phyloP scores from a whole-genome alignment of 495 filamentous ascomycete genomes.

The Penicillium robsamsonii region DNA sequence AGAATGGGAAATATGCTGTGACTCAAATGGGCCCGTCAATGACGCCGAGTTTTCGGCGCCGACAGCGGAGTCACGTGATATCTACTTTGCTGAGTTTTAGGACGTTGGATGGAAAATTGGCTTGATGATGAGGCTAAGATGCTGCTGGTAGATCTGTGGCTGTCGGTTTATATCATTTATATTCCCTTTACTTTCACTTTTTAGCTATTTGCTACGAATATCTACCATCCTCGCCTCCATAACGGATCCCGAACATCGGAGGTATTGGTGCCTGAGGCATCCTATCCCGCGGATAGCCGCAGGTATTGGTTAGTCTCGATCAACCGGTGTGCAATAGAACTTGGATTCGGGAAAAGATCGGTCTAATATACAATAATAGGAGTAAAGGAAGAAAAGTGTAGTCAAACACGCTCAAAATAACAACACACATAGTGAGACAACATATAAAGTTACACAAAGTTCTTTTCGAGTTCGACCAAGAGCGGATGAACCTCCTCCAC shows the following conservation, averaged over 20 bases:
- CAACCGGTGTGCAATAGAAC: neutral
- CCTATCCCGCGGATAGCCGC: slow-evolving; percentile 23
- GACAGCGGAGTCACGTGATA: slow-evolving; percentile 34
- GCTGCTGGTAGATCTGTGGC: neutral
- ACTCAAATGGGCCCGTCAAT: slow-evolving; percentile 27
- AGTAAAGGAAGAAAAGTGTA: slow-evolving; percentile 7
- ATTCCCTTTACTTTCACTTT: neutral
- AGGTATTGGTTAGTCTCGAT: neutral
- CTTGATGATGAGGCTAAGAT: neutral
- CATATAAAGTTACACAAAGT: slow-evolving; percentile 27
- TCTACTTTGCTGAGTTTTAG: neutral
- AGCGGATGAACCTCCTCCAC: slow-evolving; percentile 41
- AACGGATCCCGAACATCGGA: slow-evolving; percentile 26
- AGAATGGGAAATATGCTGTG: slow-evolving; percentile 23
- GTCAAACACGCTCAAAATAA: slow-evolving; percentile 12
- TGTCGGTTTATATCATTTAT: neutral
- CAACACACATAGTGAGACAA: neutral
- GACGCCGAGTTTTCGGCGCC: slow-evolving; percentile 32
- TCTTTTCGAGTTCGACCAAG: slow-evolving; percentile 41
- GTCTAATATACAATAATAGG: slow-evolving; percentile 13
- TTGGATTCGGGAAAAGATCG: neutral
- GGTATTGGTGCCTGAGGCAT: slow-evolving; percentile 12
- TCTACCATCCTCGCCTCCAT: neutral
- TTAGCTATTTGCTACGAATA: neutral
- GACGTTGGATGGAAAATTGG: neutral